Evolutionary conservation across 208 protist species (phyloP).

Genomic region (Leptomonas pyrrhocoris): DNA sequence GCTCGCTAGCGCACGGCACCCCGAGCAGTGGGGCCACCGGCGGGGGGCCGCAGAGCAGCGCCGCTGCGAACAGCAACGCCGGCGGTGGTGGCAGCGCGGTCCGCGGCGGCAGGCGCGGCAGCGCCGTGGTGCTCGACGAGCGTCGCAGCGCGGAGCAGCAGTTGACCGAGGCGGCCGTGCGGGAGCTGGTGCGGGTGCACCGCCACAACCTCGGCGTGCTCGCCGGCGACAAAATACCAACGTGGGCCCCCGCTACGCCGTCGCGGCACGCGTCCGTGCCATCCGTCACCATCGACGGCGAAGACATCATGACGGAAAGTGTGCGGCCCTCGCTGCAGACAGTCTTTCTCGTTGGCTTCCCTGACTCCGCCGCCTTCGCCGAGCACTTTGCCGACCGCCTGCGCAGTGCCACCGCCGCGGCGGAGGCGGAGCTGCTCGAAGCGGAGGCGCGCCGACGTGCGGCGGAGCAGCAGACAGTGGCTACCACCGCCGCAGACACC

Average conservation of each 20-base stretch:
- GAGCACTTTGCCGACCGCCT: constrained; percentile 54
- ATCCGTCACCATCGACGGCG: background rate
- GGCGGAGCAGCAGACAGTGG: constrained; percentile 27
- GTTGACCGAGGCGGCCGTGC: constrained; percentile 50
- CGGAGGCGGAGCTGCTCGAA: constrained; percentile 54
- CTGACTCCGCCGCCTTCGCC: constrained; percentile 63
- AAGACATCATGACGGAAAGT: background rate
- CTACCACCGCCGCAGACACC: constrained; percentile 11
- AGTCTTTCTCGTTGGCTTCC: constrained; percentile 73
- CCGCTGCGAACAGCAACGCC: background rate
- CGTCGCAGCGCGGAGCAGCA: constrained; percentile 44
- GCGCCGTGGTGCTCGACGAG: constrained; percentile 31
- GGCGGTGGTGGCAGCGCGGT: constrained; percentile 4
- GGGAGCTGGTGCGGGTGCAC: constrained; percentile 68
- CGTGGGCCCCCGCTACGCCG: constrained; percentile 2
- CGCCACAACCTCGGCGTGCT: constrained; percentile 61
- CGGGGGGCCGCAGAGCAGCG: background rate
- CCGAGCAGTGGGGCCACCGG: background rate
- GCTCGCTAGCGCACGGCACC: constrained; percentile 10
- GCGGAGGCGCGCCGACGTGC: constrained; percentile 33
- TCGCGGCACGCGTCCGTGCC: background rate
- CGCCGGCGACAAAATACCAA: constrained; percentile 30
- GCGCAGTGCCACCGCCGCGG: constrained; percentile 36
- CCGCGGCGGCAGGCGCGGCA: constrained; percentile 6
- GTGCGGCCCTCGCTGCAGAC: constrained; percentile 25